Evolutionary conservation across 148 eudicot species (phyloP).

Genomic region (Dysphania ambrosioides): DNA sequence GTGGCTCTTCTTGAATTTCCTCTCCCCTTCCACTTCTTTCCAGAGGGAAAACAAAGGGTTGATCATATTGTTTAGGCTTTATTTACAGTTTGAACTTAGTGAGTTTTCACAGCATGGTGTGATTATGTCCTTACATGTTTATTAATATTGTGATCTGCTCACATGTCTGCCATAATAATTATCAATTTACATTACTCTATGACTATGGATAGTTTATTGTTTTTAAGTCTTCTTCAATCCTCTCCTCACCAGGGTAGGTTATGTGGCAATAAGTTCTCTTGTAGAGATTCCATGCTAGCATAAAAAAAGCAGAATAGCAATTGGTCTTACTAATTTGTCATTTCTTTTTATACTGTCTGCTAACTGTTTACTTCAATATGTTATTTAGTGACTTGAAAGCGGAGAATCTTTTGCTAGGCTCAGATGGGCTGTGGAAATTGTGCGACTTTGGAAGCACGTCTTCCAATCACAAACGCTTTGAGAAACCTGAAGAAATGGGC

Average conservation of each 20-base stretch:
- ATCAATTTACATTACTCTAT: not conserved
- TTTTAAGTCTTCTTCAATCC: not conserved
- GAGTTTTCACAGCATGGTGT: not conserved
- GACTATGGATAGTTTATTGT: not conserved
- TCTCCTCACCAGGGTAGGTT: not conserved
- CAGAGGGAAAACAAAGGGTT: not conserved
- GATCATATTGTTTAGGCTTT: not conserved
- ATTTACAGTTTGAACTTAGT: not conserved
- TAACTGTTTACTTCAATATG: conserved; percentile 9
- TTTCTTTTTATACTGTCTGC: conserved; percentile 3
- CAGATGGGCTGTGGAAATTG: conserved; percentile 93
- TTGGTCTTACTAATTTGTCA: not conserved
- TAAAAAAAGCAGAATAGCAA: not conserved
- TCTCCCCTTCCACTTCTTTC: not conserved
- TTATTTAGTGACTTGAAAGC: conserved; percentile 86
- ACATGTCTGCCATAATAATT: not conserved
- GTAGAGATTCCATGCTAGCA: not conserved
- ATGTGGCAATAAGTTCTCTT: not conserved
- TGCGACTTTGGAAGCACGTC: conserved; percentile 98
- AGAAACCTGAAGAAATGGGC: conserved; percentile 98
- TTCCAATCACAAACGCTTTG: conserved; percentile 90
- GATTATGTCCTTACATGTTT: not conserved
- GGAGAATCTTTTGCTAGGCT: conserved; percentile 83
- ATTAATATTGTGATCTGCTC: conserved; percentile 4
- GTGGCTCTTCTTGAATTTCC: not conserved